phyloP scores from a whole-genome alignment of 2,329 filamentous ascomycete species.

The Thielaviopsis cerberus region DNA sequence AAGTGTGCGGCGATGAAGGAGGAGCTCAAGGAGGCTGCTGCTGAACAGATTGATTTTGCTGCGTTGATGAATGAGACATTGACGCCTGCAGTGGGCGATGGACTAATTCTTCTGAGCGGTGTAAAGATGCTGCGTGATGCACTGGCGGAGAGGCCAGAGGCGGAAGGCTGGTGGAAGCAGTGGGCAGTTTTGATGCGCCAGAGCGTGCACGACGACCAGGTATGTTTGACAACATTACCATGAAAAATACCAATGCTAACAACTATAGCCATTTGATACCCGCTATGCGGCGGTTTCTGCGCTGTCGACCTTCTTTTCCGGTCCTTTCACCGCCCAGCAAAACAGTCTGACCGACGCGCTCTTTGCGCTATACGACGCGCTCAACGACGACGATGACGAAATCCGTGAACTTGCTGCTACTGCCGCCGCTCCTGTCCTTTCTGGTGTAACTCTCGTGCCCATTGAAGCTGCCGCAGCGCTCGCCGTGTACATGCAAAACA shows the following conservation, averaged over 20 bases:
- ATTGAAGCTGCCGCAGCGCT: constrained; percentile 29
- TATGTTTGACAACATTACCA: constrained; percentile 15
- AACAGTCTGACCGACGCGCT: constrained; percentile 34
- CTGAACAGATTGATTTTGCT: constrained; percentile 1
- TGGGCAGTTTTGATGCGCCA: constrained; percentile 34
- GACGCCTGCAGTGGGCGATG: constrained; percentile 6
- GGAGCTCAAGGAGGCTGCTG: background rate
- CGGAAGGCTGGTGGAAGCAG: constrained; percentile 14
- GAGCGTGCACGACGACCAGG: constrained; percentile 30
- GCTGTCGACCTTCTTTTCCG: constrained; percentile 30
- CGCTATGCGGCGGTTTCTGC: constrained; percentile 41
- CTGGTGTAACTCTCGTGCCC: constrained; percentile 24
- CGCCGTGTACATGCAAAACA: constrained; percentile 23
- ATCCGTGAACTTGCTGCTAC: constrained; percentile 47
- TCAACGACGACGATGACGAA: constrained; percentile 86
- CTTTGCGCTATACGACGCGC: constrained; percentile 51
- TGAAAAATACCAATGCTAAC: background rate
- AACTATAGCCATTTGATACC: constrained; percentile 40
- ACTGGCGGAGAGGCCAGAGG: background rate
- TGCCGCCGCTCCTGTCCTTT: constrained; percentile 29
- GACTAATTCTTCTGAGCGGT: constrained; percentile 7
- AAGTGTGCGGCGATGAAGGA: constrained; percentile 1
- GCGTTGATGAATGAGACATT: constrained; percentile 3
- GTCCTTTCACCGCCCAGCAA: constrained; percentile 9
- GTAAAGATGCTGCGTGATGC: constrained; percentile 10